phyloP scores from a whole-genome alignment of 495 filamentous ascomycete genomes.

The Hypomontagnella submonticulosa region DNA sequence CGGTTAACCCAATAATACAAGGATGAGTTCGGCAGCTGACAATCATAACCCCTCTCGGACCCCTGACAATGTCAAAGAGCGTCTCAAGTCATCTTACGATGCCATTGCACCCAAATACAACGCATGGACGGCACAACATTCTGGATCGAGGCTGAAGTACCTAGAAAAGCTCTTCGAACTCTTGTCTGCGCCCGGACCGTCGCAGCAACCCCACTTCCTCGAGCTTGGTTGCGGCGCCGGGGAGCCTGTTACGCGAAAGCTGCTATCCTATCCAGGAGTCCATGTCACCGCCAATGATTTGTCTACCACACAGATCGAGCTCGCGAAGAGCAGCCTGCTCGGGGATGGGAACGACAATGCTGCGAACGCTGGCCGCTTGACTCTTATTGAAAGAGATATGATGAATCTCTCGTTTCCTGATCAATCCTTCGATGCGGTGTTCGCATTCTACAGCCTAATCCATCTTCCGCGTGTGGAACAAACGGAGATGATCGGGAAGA shows the following conservation, averaged over 20 bases:
- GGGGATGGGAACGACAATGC: slow-evolving; percentile 5
- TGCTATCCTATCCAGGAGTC: slow-evolving; percentile 31
- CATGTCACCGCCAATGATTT: slow-evolving; percentile 50
- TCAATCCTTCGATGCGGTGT: slow-evolving; percentile 43
- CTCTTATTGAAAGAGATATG: slow-evolving; percentile 50
- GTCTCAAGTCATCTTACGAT: slow-evolving; percentile 51
- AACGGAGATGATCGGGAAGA: slow-evolving; percentile 43
- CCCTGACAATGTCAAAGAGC: slow-evolving; percentile 45
- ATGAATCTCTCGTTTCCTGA: slow-evolving; percentile 41
- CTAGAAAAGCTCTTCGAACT: slow-evolving; percentile 39
- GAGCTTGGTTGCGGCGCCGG: slow-evolving; percentile 54
- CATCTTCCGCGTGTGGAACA: slow-evolving; percentile 55
- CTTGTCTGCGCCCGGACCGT: slow-evolving; percentile 8
- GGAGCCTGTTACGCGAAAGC: slow-evolving; percentile 42
- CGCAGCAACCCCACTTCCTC: slow-evolving; percentile 35
- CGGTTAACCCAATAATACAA: too few species aligned
- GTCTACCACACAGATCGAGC: slow-evolving; percentile 46
- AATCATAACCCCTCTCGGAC: not conserved
- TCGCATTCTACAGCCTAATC: slow-evolving; percentile 50
- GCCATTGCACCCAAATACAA: slow-evolving; percentile 48
- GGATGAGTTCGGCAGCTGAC: not conserved
- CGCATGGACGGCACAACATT: slow-evolving; percentile 43
- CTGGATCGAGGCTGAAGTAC: slow-evolving; percentile 34
- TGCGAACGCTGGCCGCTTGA: slow-evolving; percentile 15
- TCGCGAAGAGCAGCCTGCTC: slow-evolving; percentile 32